A percentile compares a stretch with the other conserved stretches of the same genome.
Conservation (phyloP, 176 grass and related monocot genomes). For the Avena insularis region DNA sequence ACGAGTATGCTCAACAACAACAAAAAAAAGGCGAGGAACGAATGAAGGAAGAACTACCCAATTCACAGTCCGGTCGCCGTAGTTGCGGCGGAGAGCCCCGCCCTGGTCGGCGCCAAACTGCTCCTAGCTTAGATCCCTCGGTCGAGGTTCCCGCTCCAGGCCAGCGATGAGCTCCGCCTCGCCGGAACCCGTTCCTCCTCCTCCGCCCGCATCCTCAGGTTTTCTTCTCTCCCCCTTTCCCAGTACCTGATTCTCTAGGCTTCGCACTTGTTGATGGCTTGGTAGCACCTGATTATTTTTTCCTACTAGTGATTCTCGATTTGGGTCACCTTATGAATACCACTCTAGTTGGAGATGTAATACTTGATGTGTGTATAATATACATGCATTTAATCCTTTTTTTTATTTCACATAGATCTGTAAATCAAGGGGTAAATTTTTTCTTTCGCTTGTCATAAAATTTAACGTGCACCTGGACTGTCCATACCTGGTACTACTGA, state of each 20-base stretch:
- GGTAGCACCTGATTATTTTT: not conserved
- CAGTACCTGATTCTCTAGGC: not conserved
- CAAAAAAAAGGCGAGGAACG: too few species aligned
- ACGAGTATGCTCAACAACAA: too few species aligned
- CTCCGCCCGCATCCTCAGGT: not conserved
- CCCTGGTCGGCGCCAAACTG: not conserved
- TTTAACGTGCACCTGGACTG: not conserved
- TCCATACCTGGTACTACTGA: not conserved
- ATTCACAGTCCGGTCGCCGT: not conserved
- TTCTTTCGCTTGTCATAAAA: not conserved
- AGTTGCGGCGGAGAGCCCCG: not conserved
- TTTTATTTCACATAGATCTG: not conserved
- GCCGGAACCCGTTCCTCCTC: not conserved
- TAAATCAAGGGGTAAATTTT: not conserved
- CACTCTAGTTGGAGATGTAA: not conserved
- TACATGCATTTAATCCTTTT: not conserved
- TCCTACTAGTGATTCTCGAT: not conserved
- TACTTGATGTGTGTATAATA: not conserved
- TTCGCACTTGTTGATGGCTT: not conserved
- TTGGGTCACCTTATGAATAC: not conserved
- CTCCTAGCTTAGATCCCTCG: not conserved
- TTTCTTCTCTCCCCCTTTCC: not conserved
- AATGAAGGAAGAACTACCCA: not conserved
- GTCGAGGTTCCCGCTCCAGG: not conserved
- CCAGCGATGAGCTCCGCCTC: not conserved